A percentile compares a stretch with the other conserved stretches of the same genome.
phyloP scores from a whole-genome alignment of 2,329 filamentous ascomycete species.

The Talaromyces funiculosus region DNA sequence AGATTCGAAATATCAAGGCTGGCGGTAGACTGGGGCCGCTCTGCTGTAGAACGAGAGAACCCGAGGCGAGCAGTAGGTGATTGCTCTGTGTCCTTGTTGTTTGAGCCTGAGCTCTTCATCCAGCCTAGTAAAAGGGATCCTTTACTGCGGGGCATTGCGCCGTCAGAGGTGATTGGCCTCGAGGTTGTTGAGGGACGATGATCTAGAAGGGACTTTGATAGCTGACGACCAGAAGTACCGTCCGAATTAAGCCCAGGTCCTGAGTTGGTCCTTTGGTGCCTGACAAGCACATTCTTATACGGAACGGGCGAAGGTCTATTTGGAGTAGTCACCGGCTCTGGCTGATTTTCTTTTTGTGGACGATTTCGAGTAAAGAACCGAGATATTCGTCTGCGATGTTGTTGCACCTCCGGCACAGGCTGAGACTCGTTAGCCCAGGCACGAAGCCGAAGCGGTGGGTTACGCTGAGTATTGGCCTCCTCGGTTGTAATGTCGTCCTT shows the following conservation, averaged over 20 bases:
- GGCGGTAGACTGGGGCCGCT: constrained; percentile 11
- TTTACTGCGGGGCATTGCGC: constrained; percentile 31
- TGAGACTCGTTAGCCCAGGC: constrained; percentile 20
- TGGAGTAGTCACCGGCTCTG: background rate
- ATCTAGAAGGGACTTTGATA: constrained; percentile 28
- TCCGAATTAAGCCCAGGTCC: constrained; percentile 7
- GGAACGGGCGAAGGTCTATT: constrained; percentile 2
- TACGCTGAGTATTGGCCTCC: constrained; percentile 22
- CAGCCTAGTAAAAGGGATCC: constrained; percentile 37
- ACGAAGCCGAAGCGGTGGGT: constrained; percentile 26
- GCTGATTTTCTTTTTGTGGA: background rate
- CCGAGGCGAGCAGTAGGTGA: background rate
- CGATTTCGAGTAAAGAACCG: constrained; percentile 30
- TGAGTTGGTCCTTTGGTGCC: constrained; percentile 11
- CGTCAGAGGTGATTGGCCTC: constrained; percentile 25
- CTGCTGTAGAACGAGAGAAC: constrained; percentile 3
- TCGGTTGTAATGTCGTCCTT: constrained; percentile 4
- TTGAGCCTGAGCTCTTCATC: constrained; percentile 30
- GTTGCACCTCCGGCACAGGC: constrained; percentile 18
- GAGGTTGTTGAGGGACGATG: constrained; percentile 17
- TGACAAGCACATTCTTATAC: constrained; percentile 2
- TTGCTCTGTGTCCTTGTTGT: constrained; percentile 12
- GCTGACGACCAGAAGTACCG: constrained; percentile 1
- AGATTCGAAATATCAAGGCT: constrained; percentile 6
- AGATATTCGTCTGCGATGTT: constrained; percentile 29